These are phyloP conservation scores for Byssoonygena ceratinophila DNA, from an alignment of 2,329 filamentous ascomycete genomes.

Conservation along the genomic window DNA sequence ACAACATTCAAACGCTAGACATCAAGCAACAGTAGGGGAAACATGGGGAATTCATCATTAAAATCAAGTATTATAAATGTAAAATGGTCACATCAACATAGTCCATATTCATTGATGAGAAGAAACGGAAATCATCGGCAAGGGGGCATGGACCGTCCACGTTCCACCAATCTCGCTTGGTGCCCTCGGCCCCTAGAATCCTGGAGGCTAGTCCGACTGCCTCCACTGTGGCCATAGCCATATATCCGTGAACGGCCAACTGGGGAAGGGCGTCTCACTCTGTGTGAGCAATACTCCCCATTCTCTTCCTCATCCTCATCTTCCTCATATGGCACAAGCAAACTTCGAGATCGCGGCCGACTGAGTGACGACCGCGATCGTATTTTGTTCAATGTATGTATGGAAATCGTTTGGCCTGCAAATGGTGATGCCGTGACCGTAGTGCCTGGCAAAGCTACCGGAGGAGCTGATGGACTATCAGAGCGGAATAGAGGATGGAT, in stretches of 20 bases:
- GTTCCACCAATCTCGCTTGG: not conserved
- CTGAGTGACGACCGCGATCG: constrained; percentile 2
- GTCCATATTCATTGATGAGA: not conserved
- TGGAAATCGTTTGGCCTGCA: constrained; percentile 11
- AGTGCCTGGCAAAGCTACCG: constrained; percentile 3
- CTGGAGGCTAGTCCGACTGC: constrained; percentile 2
- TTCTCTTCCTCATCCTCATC: constrained; percentile 2
- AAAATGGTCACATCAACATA: not conserved
- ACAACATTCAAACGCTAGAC: too few relatives aligned
- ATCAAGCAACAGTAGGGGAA: too few relatives aligned
- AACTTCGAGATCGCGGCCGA: constrained; percentile 5
- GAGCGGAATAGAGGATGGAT: constrained; percentile 15
- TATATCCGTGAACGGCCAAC: not conserved
- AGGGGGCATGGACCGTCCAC: constrained; percentile 5
- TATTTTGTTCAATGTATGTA: constrained; percentile 3
- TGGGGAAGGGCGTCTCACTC: not conserved
- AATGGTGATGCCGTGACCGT: constrained; percentile 12
- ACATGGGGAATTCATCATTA: too few relatives aligned
- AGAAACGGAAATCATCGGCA: not conserved
- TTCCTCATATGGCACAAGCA: not conserved
- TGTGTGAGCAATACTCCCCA: not conserved
- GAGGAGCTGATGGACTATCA: constrained; percentile 8
- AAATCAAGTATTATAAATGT: too few relatives aligned
- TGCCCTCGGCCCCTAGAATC: not conserved
- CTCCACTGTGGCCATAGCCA: not conserved